These are phyloP conservation scores for Letharia columbiana DNA, from an alignment of 495 filamentous ascomycete species.

Conservation along the genomic window DNA sequence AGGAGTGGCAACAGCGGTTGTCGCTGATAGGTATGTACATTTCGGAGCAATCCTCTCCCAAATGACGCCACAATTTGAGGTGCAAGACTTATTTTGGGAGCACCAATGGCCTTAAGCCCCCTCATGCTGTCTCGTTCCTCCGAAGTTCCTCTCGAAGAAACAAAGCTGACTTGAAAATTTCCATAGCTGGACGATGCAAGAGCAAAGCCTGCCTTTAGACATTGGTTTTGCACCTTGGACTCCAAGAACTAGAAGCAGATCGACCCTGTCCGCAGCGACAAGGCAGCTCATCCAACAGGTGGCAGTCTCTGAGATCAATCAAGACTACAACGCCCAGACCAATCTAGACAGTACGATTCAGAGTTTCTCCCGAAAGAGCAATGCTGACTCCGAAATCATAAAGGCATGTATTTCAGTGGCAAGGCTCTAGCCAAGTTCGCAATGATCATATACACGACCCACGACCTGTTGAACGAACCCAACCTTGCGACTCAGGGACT, in stretches of 20 bases:
- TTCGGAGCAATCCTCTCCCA: background rate
- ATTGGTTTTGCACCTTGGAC: constrained; percentile 75
- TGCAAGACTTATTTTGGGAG: background rate
- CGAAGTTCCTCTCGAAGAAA: background rate
- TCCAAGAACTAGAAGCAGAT: constrained; percentile 41
- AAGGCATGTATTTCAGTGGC: constrained; percentile 79
- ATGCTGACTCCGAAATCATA: too few species aligned
- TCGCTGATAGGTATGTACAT: constrained; percentile 43
- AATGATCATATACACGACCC: constrained; percentile 56
- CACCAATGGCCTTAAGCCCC: background rate
- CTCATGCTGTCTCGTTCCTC: background rate
- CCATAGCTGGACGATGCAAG: constrained; percentile 63
- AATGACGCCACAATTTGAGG: background rate
- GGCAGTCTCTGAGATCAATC: constrained; percentile 56
- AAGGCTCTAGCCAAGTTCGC: constrained; percentile 92
- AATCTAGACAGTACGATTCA: constrained; percentile 53
- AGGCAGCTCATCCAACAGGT: constrained; percentile 48
- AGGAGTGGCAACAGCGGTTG: constrained; percentile 63
- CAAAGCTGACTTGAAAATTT: background rate
- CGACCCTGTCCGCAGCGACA: constrained; percentile 42
- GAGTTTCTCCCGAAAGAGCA: too few species aligned
- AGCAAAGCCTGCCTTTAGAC: constrained; percentile 57
- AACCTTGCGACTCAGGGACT: constrained; percentile 54
- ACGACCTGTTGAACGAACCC: constrained; percentile 54
- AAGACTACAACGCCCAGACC: constrained; percentile 62